These are phyloP conservation scores for Mycena olivaceomarginata DNA, from an alignment of 768 basidiomycete species.

Conservation along the genomic window DNA sequence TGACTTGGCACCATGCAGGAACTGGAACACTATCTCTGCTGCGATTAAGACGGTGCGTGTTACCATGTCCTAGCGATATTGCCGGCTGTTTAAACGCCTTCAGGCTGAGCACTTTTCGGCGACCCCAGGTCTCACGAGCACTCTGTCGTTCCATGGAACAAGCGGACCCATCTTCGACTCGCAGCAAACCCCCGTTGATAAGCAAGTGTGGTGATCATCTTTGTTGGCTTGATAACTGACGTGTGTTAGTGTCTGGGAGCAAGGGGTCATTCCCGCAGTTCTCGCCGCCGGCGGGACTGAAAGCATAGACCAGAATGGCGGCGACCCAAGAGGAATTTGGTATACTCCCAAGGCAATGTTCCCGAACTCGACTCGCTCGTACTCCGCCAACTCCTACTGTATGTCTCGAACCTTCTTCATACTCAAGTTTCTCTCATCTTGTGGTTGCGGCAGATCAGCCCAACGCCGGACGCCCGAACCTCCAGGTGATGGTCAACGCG, in stretches of 20 bases:
- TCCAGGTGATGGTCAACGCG: neutral
- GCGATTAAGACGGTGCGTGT: neutral
- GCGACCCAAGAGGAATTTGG: neutral
- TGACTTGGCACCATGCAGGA: neutral
- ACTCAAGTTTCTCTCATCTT: neutral
- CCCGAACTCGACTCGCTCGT: neutral
- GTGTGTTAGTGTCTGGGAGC: neutral
- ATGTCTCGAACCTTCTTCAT: too few species aligned
- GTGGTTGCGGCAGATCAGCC: neutral
- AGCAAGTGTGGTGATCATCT: neutral
- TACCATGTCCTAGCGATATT: neutral
- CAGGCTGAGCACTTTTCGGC: neutral
- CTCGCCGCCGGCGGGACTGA: neutral
- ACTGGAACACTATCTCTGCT: neutral
- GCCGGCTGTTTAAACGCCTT: neutral
- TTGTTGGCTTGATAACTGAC: neutral
- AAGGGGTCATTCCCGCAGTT: neutral
- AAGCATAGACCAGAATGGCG: neutral
- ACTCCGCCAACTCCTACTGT: slow-evolving; percentile 10
- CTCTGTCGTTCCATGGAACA: neutral
- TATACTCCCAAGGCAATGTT: slow-evolving; percentile 6
- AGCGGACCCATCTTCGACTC: neutral
- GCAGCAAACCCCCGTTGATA: neutral
- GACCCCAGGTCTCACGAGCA: neutral
- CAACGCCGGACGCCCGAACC: slow-evolving; percentile 2